Conservation (phyloP, 2,329 filamentous ascomycete genomes). For the Celoporthe dispersa region DNA sequence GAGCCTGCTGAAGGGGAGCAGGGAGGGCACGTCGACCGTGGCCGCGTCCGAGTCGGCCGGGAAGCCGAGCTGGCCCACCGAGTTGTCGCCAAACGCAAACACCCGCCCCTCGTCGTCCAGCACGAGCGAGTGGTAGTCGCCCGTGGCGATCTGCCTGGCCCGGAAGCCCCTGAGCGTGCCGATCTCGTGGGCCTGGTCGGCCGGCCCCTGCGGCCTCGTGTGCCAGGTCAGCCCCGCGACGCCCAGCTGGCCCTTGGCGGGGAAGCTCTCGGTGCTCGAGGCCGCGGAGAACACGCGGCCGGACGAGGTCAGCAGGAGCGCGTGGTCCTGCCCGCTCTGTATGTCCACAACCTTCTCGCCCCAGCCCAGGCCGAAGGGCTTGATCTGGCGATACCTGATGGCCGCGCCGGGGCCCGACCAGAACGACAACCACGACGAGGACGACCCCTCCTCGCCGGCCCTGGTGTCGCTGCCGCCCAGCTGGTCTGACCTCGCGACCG, state of each 20-base stretch:
- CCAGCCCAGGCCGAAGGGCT: constrained; percentile 65
- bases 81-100: constrained; percentile 91
- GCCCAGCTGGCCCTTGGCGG: constrained; percentile 83
- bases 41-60: constrained; percentile 66
- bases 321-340: constrained; percentile 81
- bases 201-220: constrained; percentile 75
- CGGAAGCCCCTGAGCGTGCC: constrained; percentile 71
- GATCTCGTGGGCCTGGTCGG: constrained; percentile 83
- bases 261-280: constrained; percentile 77
- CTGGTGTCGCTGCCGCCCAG: constrained; percentile 61
- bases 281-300: constrained; percentile 91
- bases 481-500: constrained; percentile 76
- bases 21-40: constrained; percentile 70
- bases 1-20: constrained; percentile 71
- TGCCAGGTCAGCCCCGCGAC: constrained; percentile 81
- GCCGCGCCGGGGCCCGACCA: constrained; percentile 54
- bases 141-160: constrained; percentile 76
- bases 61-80: constrained; percentile 87
- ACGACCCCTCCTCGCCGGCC: constrained; percentile 48
- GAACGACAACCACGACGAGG: constrained; percentile 74
- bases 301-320: constrained; percentile 79
- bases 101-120: constrained; percentile 76
- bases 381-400: constrained; percentile 74
- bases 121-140: constrained; percentile 84
- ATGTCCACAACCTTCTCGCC: constrained; percentile 77